Conservation (phyloP, 345 rosid species). For the Stellera chamaejasme region DNA sequence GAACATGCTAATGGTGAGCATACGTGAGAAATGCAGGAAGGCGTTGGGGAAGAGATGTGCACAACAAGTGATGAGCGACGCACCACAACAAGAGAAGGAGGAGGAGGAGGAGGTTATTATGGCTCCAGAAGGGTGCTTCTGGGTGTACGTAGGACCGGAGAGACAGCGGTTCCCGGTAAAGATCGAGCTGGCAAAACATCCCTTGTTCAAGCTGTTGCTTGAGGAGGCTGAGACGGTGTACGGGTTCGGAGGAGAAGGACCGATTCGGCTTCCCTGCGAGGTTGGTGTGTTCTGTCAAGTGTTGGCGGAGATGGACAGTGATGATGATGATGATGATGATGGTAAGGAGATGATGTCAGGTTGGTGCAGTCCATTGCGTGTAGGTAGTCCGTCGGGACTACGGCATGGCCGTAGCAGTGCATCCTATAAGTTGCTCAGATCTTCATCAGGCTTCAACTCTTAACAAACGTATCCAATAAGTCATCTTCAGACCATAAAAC, state of each 20-base stretch:
- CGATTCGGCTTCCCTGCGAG: conserved; percentile 66
- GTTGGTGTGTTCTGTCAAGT: conserved; percentile 54
- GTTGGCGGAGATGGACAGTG: conserved; percentile 41
- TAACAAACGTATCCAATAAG: too few species aligned
- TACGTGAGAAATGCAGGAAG: too few species aligned
- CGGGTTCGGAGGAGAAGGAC: conserved; percentile 53
- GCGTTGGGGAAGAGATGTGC: too few species aligned
- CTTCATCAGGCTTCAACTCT: too few species aligned
- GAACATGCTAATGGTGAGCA: too few species aligned
- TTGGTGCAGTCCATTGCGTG: conserved; percentile 19
- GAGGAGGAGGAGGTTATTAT: conserved; percentile 15
- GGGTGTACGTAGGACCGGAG: conserved; percentile 66
- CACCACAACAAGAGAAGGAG: background rate
- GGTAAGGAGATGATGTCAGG: conserved; percentile 7
- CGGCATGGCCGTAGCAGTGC: conserved; percentile 9
- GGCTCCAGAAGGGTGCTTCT: conserved; percentile 54
- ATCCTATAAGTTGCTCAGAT: conserved; percentile 30
- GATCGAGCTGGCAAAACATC: conserved; percentile 52
- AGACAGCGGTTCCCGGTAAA: conserved; percentile 43
- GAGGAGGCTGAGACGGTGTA: conserved; percentile 73
- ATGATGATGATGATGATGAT: conserved; percentile 11
- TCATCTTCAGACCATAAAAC: too few species aligned
- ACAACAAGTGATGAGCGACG: too few species aligned
- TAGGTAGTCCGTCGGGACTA: conserved; percentile 11
- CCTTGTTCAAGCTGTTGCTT: conserved; percentile 55